Evolutionary conservation across 768 basidiomycete species (phyloP).

Genomic region (Boletus pseudopeckii): DNA sequence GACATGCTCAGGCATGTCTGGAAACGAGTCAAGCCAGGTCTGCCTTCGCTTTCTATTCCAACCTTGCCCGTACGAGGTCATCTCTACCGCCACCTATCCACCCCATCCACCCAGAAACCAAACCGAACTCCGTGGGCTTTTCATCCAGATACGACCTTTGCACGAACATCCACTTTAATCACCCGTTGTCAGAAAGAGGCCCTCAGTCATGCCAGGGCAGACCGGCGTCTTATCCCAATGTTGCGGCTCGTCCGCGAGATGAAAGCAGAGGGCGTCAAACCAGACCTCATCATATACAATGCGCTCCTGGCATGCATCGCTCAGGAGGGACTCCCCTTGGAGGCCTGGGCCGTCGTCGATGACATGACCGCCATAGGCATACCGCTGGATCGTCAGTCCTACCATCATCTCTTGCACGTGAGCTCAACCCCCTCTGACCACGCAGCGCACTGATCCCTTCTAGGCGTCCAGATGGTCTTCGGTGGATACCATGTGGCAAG

Average conservation of each 20-base stretch:
- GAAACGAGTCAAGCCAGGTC: not conserved
- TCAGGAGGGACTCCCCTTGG: conserved; percentile 39
- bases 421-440: conserved; percentile 12
- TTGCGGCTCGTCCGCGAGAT: conserved; percentile 51
- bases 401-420: conserved; percentile 62
- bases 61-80: not conserved
- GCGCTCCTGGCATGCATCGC: conserved; percentile 51
- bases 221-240: conserved; percentile 36
- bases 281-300: conserved; percentile 56
- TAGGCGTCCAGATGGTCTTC: conserved; percentile 46
- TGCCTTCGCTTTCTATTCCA: not conserved
- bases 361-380: conserved; percentile 60
- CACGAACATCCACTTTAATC: conserved; percentile 23
- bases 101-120: not conserved
- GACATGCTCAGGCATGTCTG: conserved; percentile 10
- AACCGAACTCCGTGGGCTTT: conserved; percentile 28
- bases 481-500: conserved; percentile 41
- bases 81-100: conserved; percentile 4
- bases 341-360: conserved; percentile 64
- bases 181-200: conserved; percentile 35
- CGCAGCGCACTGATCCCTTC: conserved; percentile 8
- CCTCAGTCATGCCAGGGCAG: conserved; percentile 32
- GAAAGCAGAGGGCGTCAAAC: conserved; percentile 52
- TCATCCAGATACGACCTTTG: conserved; percentile 21
- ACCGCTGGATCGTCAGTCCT: conserved; percentile 46